These are phyloP conservation scores for Myochromella boudieri DNA, from an alignment of 768 basidiomycete species.

Conservation along the genomic window DNA sequence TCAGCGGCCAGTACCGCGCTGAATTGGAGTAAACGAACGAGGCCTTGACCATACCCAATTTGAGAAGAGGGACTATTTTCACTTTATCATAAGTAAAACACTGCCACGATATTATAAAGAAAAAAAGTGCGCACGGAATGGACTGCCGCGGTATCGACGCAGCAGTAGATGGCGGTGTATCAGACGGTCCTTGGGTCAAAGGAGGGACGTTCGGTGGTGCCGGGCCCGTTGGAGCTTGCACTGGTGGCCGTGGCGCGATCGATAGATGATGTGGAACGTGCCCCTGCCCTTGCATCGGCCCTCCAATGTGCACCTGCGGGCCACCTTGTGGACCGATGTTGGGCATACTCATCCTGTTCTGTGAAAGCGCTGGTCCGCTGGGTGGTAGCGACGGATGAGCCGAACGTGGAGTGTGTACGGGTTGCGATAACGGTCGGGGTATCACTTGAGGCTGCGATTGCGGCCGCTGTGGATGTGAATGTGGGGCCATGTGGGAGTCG, in stretches of 20 bases:
- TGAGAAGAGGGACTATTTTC: slow-evolving; percentile 17
- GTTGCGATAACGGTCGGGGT: slow-evolving; percentile 16
- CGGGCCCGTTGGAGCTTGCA: slow-evolving; percentile 20
- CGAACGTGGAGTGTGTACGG: slow-evolving; percentile 17
- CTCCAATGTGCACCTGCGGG: slow-evolving; percentile 23
- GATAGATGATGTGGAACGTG: slow-evolving; percentile 24
- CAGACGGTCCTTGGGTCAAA: slow-evolving; percentile 23
- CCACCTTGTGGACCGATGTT: slow-evolving; percentile 13
- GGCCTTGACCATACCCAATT: slow-evolving; percentile 61
- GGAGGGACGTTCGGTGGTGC: slow-evolving; percentile 19
- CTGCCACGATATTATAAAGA: not conserved
- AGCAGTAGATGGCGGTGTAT: slow-evolving; percentile 17
- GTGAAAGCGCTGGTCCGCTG: slow-evolving; percentile 4
- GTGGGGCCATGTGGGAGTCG: slow-evolving; percentile 40
- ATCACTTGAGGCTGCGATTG: slow-evolving; percentile 48
- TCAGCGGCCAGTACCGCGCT: slow-evolving; percentile 64
- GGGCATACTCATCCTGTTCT: slow-evolving; percentile 13
- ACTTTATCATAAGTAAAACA: slow-evolving; percentile 6
- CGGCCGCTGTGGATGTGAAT: slow-evolving; percentile 52
- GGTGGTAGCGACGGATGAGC: slow-evolving; percentile 18
- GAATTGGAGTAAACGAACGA: slow-evolving; percentile 66
- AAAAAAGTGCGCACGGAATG: slow-evolving; percentile 13
- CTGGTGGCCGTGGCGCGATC: slow-evolving; percentile 28
- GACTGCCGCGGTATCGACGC: slow-evolving; percentile 14
- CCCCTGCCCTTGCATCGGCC: slow-evolving; percentile 16